Evolutionary conservation across 1,139 yeast genomes (phyloP).

Genomic region (Candida pseudoviswanathii): DNA sequence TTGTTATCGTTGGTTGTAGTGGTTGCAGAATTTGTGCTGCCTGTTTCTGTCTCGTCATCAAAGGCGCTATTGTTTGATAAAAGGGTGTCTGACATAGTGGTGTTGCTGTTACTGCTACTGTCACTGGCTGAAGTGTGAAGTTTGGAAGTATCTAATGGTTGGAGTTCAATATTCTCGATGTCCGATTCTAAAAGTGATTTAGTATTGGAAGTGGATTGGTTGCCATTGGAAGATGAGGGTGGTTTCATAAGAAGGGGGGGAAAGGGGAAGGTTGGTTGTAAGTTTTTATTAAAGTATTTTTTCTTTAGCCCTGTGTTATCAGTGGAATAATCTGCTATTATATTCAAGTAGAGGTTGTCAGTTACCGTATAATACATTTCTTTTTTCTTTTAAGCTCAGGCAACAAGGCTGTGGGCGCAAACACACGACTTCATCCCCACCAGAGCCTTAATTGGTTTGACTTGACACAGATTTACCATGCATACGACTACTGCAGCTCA

Average conservation of each 20-base stretch:
- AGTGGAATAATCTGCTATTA: no score
- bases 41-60: no score
- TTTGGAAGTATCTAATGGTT: not conserved
- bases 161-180: conserved; percentile 1
- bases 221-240: not conserved
- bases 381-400: no score
- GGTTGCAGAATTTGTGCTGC: not conserved
- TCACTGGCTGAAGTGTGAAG: not conserved
- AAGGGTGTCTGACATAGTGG: not conserved
- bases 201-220: not conserved
- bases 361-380: no score
- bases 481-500: no score
- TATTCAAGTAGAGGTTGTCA: no score
- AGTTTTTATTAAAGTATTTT: not conserved
- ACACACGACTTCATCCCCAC: no score
- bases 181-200: not conserved
- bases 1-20: not conserved
- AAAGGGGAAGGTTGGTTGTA: not conserved
- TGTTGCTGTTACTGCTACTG: not conserved
- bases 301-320: not conserved
- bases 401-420: no score
- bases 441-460: no score
- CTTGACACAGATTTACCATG: no score
- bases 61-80: not conserved
- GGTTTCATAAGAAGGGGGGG: not conserved